Conservation (phyloP, 768 basidiomycete species). For the Leccinum subtestaceum region DNA sequence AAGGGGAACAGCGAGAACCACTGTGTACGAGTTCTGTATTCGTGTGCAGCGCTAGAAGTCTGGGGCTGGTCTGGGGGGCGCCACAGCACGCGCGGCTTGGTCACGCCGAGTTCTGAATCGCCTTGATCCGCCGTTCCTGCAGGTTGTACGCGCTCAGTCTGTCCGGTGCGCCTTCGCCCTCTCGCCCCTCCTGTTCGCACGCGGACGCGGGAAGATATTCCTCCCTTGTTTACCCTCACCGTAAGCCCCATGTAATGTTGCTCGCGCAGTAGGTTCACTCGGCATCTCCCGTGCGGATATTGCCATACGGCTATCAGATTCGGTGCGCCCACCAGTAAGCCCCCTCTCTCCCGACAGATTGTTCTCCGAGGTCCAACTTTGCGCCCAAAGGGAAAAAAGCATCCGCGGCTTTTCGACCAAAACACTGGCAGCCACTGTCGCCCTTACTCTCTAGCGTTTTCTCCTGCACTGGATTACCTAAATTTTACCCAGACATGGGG, state of each 20-base stretch:
- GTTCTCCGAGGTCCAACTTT: neutral
- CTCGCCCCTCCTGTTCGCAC: neutral
- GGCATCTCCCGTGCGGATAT: neutral
- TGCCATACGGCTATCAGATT: neutral
- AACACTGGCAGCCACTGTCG: too few relatives aligned
- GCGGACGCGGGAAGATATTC: neutral
- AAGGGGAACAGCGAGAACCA: neutral
- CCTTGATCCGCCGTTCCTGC: neutral
- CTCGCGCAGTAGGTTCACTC: neutral
- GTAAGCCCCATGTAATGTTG: too few relatives aligned
- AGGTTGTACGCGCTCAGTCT: neutral
- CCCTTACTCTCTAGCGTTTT: too few relatives aligned
- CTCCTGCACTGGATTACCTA: too few relatives aligned
- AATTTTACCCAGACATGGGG: neutral
- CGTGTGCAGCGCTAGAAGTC: neutral
- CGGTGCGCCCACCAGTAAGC: neutral
- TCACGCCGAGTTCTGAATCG: neutral
- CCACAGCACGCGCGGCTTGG: neutral
- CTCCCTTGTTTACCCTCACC: too few relatives aligned
- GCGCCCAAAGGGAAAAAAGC: neutral
- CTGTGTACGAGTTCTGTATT: neutral
- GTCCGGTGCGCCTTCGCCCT: neutral
- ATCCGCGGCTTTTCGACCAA: neutral
- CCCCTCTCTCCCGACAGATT: neutral
- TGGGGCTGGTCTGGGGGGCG: too few relatives aligned